Conservation (phyloP, 257 asterid genomes). For the Gynochthodes officinalis region DNA sequence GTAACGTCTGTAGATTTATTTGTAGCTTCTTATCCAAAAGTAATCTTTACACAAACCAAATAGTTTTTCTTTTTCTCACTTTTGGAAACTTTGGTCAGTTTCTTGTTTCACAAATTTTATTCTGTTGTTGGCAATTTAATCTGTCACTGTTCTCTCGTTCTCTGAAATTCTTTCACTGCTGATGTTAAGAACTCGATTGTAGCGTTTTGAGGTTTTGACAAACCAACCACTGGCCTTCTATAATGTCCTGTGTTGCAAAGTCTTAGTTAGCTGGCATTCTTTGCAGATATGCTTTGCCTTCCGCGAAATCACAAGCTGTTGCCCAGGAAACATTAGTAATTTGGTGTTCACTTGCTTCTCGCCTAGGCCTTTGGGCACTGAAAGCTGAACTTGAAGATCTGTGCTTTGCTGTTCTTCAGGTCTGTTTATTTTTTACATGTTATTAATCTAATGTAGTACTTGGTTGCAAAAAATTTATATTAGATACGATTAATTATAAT, state of each 20-base stretch:
- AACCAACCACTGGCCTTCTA: not conserved
- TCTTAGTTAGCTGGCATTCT: conserved; percentile 12
- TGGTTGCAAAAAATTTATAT: conserved; percentile 15
- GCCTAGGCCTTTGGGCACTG: conserved; percentile 94
- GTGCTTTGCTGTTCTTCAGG: conserved; percentile 97
- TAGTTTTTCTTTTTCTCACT: not conserved
- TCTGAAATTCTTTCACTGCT: not conserved
- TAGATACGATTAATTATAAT: not conserved
- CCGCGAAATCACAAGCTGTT: conserved; percentile 86
- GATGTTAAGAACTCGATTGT: not conserved
- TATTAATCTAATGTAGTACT: not conserved
- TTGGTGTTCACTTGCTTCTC: conserved; percentile 98
- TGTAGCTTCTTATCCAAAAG: not conserved
- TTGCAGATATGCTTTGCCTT: conserved; percentile 79
- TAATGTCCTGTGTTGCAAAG: conserved; percentile 1
- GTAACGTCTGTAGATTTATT: conserved; percentile 33
- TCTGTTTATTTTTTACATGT: conserved; percentile 18
- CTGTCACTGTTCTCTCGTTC: not conserved
- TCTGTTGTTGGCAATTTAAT: not conserved
- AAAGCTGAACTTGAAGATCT: conserved; percentile 99
- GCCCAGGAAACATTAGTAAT: conserved; percentile 94
- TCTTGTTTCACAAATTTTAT: not conserved
- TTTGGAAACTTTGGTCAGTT: not conserved
- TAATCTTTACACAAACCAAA: not conserved
- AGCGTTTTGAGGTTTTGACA: not conserved